Base-by-base conservation (phyloP, 2,329 filamentous ascomycete species). In the Aspergillus awamori region DNA sequence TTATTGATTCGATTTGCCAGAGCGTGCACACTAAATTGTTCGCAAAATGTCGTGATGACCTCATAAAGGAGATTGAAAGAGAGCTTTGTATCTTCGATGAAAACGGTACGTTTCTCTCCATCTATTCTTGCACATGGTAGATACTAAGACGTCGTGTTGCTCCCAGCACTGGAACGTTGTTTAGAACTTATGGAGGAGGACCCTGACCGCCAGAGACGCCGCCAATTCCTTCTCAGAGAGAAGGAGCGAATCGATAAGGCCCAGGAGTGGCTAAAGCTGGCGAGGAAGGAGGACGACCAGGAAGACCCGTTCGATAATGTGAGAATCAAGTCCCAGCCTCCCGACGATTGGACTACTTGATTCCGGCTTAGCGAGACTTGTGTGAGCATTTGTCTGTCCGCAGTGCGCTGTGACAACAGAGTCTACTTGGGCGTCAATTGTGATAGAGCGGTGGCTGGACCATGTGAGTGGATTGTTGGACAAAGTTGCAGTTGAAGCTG, bases 1-100 rank as follows among this genome's bases (percentile, higher is more conserved):
- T 78, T 39, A 60, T 78, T 0, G 78, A 80, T 55, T 70, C 72
- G 0, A 68, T 78, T 2, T 79, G 76, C 28, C 76, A 79, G 61
- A 69, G 69, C 1, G 72, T 76, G 0, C 66, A 77, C 39, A 70
- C 69, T 3, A 77, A 74, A 45, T 57, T 80, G 1, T 76, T 78
- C 38, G 65, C 63, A 3, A 73, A 72, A 33, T 79, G 76, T 24
- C 70, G 72, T 5, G 64, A 73, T 3, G 69, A 74, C 5, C 63
- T 80, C 2, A 66, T 74, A 3, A 28, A 57, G 0, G 66, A 65
- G 1, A 72, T 79, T 38, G 71, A 76, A 22, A 52, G 63, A 0
- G 66, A 70, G 3, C 57, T 79, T 1, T 62, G 70, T 1, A 75
- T 77, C 1, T 58, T 67, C 2, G 69, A 71, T 2, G 64, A 68